Base-by-base conservation (phyloP, 352 stramenopile genomes). In the Phytopythium chamaehyphon region DNA sequence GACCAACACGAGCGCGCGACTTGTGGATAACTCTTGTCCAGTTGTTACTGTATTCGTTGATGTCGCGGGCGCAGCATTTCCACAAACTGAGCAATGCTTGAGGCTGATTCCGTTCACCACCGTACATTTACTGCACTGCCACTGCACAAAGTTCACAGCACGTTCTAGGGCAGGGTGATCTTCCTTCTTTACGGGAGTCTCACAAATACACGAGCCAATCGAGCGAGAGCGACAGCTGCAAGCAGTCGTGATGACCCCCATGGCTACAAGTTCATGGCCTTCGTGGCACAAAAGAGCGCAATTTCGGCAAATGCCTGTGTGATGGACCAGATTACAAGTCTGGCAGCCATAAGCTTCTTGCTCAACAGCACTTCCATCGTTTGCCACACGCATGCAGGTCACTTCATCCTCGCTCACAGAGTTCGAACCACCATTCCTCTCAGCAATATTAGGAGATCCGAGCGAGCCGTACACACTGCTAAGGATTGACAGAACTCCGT, bases 91-190 rank as follows among this genome's bases (percentile, higher is more conserved):
- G 46, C 85, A 95, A 43, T 71, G 62, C 11, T 63, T 71, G 2
- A 71, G 44, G n/a, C 74, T 59, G 9, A 73, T 49, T 6, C 64
- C 61, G 51, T 95, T 95, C 18, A 93, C 71, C 31, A 95, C 79
- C 0, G 85, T 95, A 59, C 85, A 95, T 40, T 88, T 80, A 47
- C 61, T 82, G 52, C 86, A 95, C 40, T 76, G 80, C 86, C 86
- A 95, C 16, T 86, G 58, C 15, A 61, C 46, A 14, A 66, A 68
- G n/a, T 58, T 64, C 14, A 86, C 69, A 12, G 71, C 42, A 3
- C 65, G 58, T 21, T 47, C 63, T 7, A 88, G 54, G 26, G 51
- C 54, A 14, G 71, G 65, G 19, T 70, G 71, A 9, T 87, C 69
- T 16, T 58, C 61, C 3, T 54, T 57, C 51, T 56, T 33, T 1